Base-by-base conservation (phyloP, 169 alveolate genomes). In the Eimeria sp. region DNA sequence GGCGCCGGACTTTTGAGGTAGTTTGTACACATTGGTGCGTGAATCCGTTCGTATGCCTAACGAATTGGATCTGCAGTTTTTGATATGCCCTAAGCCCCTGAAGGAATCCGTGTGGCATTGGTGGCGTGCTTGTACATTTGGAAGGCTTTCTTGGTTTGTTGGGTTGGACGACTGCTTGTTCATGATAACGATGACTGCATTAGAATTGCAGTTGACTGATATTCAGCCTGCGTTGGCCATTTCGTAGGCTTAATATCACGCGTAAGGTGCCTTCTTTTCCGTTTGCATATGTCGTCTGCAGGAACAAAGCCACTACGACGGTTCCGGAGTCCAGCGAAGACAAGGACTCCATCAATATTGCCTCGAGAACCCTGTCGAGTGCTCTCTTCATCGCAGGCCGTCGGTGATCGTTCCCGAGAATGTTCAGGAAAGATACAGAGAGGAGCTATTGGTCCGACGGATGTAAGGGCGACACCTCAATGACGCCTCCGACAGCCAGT, bases 381-480 rank as follows among this genome's bases (percentile, higher is more conserved):
- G 25, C 80, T 22, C 16, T 25, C 43, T 43, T 30, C 92, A 49
- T 49, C 78, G 40, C 63, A 34, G 6, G 61, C 78, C 13, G 20
- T 43, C 61, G 76, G 9, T 16, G 61, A 57, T 7, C 78, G 80
- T 61, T 25, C 80, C 40, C 78, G 58, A 57, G 11, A 45, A 5
- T 34, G 40, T 86, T 30, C 89, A 20, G 73, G 27, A 47, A 82
- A 82, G 73, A 20, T 82, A 16, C 92, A 58, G 20, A 61, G 61
- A 61, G 92, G 80, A 58, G 58, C 61, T 45, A 86, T 86, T 72
- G 92, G 92, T 45, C 57, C 92, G 63, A 57, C 57, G 11, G 92
- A 86, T 43, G 92, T 86, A 86, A 86, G 78, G 54, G 34, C 57
- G 54, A 40, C 57, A 73, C 30, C 27, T 9, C 30, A 75, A 6